These are phyloP conservation scores for Brassica balearica DNA, from an alignment of 441 rosid species.

Conservation along the genomic window DNA sequence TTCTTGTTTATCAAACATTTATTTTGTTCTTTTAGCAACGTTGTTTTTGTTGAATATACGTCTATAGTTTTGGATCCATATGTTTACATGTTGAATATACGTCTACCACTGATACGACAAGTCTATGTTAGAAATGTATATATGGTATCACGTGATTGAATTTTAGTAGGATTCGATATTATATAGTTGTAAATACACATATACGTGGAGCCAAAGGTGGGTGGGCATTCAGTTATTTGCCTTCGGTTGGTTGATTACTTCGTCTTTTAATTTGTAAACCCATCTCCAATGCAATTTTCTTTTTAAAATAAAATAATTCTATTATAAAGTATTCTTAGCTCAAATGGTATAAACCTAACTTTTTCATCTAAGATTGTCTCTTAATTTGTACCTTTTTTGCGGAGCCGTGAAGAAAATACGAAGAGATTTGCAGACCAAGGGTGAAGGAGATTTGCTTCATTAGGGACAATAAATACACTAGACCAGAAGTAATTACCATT, in stretches of 20 bases:
- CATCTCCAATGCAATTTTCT: too few species aligned
- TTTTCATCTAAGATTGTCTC: too few species aligned
- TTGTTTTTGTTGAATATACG: not conserved
- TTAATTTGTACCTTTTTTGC: too few species aligned
- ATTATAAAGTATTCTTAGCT: too few species aligned
- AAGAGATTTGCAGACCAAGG: too few species aligned
- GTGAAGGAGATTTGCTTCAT: too few species aligned
- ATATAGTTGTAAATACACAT: not conserved
- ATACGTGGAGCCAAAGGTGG: not conserved
- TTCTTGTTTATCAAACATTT: conserved; percentile 28
- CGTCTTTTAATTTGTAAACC: not conserved
- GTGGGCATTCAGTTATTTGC: not conserved
- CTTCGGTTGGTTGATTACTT: not conserved
- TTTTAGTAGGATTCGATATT: conserved; percentile 19
- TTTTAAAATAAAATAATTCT: too few species aligned
- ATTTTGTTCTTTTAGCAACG: not conserved
- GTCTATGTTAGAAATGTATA: conserved; percentile 21
- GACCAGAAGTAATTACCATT: too few species aligned
- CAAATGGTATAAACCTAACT: too few species aligned
- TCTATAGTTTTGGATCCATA: not conserved
- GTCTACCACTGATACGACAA: conserved; percentile 22
- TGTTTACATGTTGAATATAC: conserved; percentile 36
- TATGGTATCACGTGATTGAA: conserved; percentile 14
- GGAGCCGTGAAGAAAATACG: too few species aligned
- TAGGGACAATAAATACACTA: too few species aligned